phyloP scores from a whole-genome alignment of 2,329 filamentous ascomycete genomes.

The Botrytis medusae region DNA sequence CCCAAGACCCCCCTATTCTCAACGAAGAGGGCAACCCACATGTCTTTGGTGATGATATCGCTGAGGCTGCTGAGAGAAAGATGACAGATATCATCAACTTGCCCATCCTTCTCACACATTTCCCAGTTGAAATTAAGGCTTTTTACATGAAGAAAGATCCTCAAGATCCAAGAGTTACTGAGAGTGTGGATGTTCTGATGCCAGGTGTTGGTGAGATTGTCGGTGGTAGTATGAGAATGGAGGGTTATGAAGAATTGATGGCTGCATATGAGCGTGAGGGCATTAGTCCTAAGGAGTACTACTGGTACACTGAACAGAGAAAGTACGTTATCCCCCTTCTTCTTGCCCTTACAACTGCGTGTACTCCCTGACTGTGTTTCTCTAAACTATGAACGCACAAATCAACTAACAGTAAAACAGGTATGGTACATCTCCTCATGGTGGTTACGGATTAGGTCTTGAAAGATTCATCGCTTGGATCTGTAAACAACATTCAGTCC shows the following conservation, averaged over 20 bases:
- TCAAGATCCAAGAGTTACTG: constrained; percentile 78
- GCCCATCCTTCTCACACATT: constrained; percentile 95
- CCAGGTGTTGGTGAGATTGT: constrained; percentile 97
- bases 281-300: constrained; percentile 83
- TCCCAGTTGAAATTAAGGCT: constrained; percentile 95
- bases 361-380: too few relatives aligned
- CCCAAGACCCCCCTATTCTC: constrained; percentile 74
- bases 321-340: constrained; percentile 61
- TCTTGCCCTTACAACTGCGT: neutral
- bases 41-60: constrained; percentile 94
- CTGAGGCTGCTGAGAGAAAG: constrained; percentile 90
- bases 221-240: constrained; percentile 94
- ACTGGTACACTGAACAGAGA: constrained; percentile 95
- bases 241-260: constrained; percentile 85
- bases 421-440: constrained; percentile 86
- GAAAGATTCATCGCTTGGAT: constrained; percentile 73
- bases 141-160: constrained; percentile 98
- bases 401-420: constrained; percentile 44
- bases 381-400: neutral
- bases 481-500: constrained; percentile 62
- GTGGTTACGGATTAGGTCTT: constrained; percentile 81
- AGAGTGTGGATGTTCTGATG: constrained; percentile 84
- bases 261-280: constrained; percentile 83
- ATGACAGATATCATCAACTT: constrained; percentile 98
- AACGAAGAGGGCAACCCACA: constrained; percentile 93